Evolutionary conservation across 2,329 filamentous ascomycete species (phyloP).

Genomic region (Teratosphaeria gauchensis): DNA sequence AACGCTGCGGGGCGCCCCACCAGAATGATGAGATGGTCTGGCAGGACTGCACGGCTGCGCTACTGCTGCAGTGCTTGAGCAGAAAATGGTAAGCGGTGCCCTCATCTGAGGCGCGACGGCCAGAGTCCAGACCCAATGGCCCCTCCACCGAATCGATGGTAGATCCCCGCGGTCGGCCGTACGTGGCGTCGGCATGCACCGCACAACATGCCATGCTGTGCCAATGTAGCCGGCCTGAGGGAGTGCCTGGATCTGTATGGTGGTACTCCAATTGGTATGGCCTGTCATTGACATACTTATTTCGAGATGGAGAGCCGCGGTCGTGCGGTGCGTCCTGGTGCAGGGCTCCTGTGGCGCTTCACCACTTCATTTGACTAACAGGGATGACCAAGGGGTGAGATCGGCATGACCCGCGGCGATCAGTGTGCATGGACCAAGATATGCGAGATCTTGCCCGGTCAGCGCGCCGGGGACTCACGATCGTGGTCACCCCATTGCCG

Average conservation of each 20-base stretch:
- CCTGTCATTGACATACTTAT: neutral
- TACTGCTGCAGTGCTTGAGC: neutral
- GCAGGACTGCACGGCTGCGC: no score
- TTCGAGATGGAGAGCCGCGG: neutral
- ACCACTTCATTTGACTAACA: neutral
- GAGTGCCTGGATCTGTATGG: neutral
- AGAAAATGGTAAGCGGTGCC: neutral
- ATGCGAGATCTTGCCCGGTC: neutral
- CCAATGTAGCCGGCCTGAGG: neutral
- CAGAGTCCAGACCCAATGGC: neutral
- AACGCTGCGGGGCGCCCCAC: no score
- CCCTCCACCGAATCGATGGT: neutral
- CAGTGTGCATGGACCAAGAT: neutral
- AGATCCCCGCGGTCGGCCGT: neutral
- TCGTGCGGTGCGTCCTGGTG: neutral
- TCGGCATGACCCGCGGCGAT: neutral
- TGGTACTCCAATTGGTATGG: neutral
- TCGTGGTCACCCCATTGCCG: neutral
- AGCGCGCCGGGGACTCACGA: neutral
- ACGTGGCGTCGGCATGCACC: neutral
- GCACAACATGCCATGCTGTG: neutral
- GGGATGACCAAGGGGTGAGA: neutral
- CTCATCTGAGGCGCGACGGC: neutral
- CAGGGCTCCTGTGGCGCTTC: neutral
- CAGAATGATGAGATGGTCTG: no score